Base-by-base conservation (phyloP, 2,329 filamentous ascomycete genomes). In the Ceratocystis smalleyi region DNA sequence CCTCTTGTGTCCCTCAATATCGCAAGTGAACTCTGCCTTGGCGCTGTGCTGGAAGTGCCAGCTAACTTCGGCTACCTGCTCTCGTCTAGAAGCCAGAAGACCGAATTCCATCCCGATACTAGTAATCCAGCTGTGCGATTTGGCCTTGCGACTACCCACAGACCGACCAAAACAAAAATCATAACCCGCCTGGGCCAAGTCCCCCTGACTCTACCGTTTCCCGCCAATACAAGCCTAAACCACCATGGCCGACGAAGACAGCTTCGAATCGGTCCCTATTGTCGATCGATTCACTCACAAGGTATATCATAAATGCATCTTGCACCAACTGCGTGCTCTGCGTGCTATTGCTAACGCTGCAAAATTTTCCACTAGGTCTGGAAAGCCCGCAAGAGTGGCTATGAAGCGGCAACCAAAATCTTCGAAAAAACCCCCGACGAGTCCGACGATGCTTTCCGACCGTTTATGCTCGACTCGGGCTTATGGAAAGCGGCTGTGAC, bases 321-420 rank as follows among this genome's bases (percentile, higher is more conserved):
- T 7, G 47, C 24, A 24, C 49, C 24, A 22, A 63, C 10, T 19
- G 1, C 10, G 17, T 22, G 22, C n/a, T 7, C 24, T 12, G 40
- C 17, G 47, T 15, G 19, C 27, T 7, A 12, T 40, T 2, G 32
- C 62, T 63, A 24, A 63, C 49, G 12, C 10, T 40, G 35, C 10
- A 12, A 40, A 43, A 8, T 7, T 7, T 40, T 24, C 64, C 64
- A 35, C 1, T 62, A 88, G 87, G 83, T 88, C 71, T 99, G 94
- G 94, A 99, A 99, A 81, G 91, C 95, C 51, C 84, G 94, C 71
- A 99, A 99, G 77, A 85, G 84, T 72, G 94, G 86, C 63, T 99
- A 97, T 73, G 94, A 99, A 79, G 90, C 94, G 69, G 91, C 90
- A 22, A 83, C 87, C 49, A 91, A 94, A 74, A 83, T 86, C 69